A percentile compares a stretch with the other conserved stretches of the same genome.
Conservation (phyloP, 257 asterid species). For the Solanum appendiculatum region DNA sequence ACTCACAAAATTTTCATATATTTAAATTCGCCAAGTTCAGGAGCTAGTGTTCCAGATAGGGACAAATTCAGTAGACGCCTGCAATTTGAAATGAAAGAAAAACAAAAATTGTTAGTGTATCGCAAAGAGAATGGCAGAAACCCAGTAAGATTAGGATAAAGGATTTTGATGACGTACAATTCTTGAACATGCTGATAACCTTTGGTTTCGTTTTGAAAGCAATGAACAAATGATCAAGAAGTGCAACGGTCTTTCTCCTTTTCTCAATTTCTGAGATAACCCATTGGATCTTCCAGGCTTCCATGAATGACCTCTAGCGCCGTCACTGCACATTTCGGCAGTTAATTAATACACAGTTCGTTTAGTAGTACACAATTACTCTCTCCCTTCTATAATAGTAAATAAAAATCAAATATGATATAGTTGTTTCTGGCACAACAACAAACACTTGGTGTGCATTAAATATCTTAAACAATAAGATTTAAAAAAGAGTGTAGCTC, state of each 20-base stretch:
- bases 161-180: slow-evolving; percentile 38
- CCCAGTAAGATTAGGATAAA: too few relatives aligned
- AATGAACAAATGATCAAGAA: slow-evolving; percentile 69
- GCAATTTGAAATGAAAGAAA: slow-evolving; percentile 3
- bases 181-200: slow-evolving; percentile 59
- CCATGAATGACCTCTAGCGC: slow-evolving; percentile 51
- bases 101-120: neutral
- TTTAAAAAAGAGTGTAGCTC: too few relatives aligned
- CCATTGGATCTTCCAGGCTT: slow-evolving; percentile 42
- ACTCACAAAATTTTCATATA: slow-evolving; percentile 63
- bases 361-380: too few relatives aligned
- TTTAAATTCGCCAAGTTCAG: slow-evolving; percentile 68
- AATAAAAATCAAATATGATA: too few relatives aligned
- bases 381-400: too few relatives aligned
- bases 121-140: neutral
- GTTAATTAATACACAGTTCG: too few relatives aligned
- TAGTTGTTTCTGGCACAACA: too few relatives aligned
- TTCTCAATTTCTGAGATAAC: slow-evolving; percentile 47
- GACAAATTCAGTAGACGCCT: slow-evolving; percentile 43
- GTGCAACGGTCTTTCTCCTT: slow-evolving; percentile 71
- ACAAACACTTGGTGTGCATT: too few relatives aligned
- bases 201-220: slow-evolving; percentile 51
- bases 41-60: slow-evolving; percentile 71
- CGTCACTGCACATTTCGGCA: slow-evolving; percentile 36
- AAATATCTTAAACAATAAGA: too few relatives aligned